phyloP scores from a whole-genome alignment of 2,329 filamentous ascomycete genomes.

The Penicillium paneum region DNA sequence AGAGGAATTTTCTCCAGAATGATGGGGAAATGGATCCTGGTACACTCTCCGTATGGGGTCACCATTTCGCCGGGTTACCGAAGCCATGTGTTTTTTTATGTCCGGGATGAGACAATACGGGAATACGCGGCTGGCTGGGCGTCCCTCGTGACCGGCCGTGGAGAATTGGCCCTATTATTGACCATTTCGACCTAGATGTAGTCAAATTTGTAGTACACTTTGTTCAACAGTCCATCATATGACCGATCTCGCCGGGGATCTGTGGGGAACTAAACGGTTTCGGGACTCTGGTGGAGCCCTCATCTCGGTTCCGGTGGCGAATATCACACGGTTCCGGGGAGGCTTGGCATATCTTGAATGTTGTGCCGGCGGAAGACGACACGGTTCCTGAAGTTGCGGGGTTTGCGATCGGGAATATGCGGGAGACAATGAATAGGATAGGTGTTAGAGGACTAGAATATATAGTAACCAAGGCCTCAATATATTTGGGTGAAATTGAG shows the following conservation, averaged over 20 bases:
- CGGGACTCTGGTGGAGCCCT: neutral
- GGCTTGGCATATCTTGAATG: neutral
- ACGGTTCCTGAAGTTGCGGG: neutral
- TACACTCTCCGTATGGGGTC: neutral
- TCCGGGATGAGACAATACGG: neutral
- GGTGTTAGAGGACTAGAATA: no score
- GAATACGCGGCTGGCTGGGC: neutral
- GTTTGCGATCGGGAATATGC: neutral
- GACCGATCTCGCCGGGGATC: neutral
- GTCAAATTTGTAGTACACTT: neutral
- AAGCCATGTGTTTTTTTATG: neutral
- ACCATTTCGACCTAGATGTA: neutral
- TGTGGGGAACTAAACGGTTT: neutral
- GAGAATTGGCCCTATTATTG: neutral
- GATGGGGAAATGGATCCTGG: neutral
- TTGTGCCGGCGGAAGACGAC: neutral
- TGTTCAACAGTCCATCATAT: neutral
- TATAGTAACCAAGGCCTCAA: neutral
- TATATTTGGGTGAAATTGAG: neutral
- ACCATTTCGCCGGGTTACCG: neutral
- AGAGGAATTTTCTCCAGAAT: constrained; percentile 14
- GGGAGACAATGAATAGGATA: neutral
- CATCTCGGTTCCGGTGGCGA: constrained; percentile 8
- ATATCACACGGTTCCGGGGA: neutral
- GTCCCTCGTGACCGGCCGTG: neutral